Conservation (phyloP, 768 basidiomycete species). For the Trametes maxima region DNA sequence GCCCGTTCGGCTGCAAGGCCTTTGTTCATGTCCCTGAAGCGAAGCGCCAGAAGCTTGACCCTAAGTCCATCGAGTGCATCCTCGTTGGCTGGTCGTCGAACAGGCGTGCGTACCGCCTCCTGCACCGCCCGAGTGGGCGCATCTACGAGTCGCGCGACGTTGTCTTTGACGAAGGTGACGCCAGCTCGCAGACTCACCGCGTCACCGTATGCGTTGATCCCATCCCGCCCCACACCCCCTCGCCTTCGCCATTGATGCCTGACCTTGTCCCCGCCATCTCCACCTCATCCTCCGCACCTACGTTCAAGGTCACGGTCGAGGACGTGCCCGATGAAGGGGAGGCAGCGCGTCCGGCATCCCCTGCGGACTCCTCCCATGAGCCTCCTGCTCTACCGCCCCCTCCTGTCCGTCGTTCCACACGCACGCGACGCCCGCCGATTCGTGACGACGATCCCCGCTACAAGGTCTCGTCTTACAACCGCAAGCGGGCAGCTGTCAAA, state of each 20-base stretch:
- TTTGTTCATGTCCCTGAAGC: slow-evolving; percentile 27
- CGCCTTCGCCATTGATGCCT: no score
- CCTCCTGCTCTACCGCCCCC: no score
- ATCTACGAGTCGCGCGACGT: no score
- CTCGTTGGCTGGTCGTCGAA: slow-evolving; percentile 21
- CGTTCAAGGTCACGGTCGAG: not conserved
- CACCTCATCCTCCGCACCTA: not conserved
- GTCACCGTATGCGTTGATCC: not conserved
- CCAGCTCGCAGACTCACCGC: not conserved
- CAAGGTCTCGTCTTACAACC: not conserved
- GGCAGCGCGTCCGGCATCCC: not conserved
- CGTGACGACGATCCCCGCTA: no score
- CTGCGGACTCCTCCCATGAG: not conserved
- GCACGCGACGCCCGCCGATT: no score
- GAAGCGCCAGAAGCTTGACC: slow-evolving; percentile 19
- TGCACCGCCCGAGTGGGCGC: slow-evolving; percentile 13
- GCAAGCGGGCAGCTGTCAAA: not conserved
- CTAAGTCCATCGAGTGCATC: slow-evolving; percentile 18
- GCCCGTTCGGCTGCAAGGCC: slow-evolving; percentile 30
- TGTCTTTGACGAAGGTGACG: slow-evolving; percentile 21
- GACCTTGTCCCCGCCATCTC: no score
- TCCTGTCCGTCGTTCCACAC: not conserved
- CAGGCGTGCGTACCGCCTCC: slow-evolving; percentile 15
- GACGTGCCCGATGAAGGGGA: not conserved
- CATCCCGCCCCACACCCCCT: not conserved